Evolutionary conservation across 331 rosid species (phyloP).

Genomic region (Spiraea crenata): DNA sequence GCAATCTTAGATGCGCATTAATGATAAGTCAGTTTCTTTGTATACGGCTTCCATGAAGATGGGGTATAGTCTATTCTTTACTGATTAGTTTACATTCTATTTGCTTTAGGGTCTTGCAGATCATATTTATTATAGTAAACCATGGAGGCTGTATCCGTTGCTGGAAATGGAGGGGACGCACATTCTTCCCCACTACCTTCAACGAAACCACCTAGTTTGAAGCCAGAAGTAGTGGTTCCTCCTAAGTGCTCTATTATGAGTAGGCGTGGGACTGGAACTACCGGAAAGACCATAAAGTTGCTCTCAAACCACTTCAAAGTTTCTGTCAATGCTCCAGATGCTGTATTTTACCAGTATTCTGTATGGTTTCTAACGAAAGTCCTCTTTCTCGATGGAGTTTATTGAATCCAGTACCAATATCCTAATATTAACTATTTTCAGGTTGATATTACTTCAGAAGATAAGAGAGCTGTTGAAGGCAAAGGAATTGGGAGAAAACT

Average conservation of each 20-base stretch:
- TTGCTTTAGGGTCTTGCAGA: not conserved
- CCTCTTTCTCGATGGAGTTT: slow-evolving; percentile 14
- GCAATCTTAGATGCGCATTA: not conserved
- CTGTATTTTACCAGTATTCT: slow-evolving; percentile 77
- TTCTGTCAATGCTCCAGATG: slow-evolving; percentile 49
- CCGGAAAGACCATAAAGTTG: slow-evolving; percentile 50
- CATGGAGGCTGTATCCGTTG: slow-evolving; percentile 36
- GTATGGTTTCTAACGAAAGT: slow-evolving; percentile 42
- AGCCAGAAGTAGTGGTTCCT: slow-evolving; percentile 31
- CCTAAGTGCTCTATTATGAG: slow-evolving; percentile 46
- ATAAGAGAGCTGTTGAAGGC: slow-evolving; percentile 54
- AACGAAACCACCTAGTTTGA: slow-evolving; percentile 18
- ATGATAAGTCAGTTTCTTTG: not conserved
- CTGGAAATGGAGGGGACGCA: slow-evolving; percentile 34
- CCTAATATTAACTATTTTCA: slow-evolving; percentile 31
- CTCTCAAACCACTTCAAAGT: slow-evolving; percentile 73
- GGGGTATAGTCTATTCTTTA: not conserved
- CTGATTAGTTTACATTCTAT: not conserved
- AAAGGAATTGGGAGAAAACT: slow-evolving; percentile 73
- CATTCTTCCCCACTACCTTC: slow-evolving; percentile 39
- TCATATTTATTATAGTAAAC: slow-evolving; percentile 18
- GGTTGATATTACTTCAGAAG: slow-evolving; percentile 71
- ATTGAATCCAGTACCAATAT: slow-evolving; percentile 8
- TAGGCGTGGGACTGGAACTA: slow-evolving; percentile 59
- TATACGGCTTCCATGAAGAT: not conserved